These are phyloP conservation scores for Penicillium subrubescens DNA, from an alignment of 495 filamentous ascomycete genomes.

Conservation along the genomic window DNA sequence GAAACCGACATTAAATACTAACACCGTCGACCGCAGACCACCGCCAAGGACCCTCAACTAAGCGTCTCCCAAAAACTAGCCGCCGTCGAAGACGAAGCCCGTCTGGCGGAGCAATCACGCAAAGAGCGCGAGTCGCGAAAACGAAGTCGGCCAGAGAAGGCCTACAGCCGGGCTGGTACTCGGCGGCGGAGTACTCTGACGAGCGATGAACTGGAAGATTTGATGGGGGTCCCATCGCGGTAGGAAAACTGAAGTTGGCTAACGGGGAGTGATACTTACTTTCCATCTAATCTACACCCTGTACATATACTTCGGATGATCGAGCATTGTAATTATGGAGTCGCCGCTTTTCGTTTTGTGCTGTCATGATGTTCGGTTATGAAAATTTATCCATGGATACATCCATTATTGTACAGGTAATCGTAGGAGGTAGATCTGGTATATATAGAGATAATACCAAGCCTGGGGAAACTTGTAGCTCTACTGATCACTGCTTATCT, in stretches of 20 bases:
- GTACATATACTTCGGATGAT: conserved; percentile 17
- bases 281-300: conserved; percentile 9
- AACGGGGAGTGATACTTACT: neutral
- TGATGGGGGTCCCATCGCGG: conserved; percentile 49
- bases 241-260: conserved; percentile 3
- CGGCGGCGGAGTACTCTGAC: conserved; percentile 71
- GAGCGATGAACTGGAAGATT: conserved; percentile 68
- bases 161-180: conserved; percentile 45
- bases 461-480: too few species aligned
- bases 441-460: too few species aligned
- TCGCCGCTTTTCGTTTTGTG: neutral
- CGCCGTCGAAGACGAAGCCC: conserved; percentile 49
- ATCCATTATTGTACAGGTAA: neutral
- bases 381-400: neutral
- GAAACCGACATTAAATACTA: conserved; percentile 7
- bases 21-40: conserved; percentile 18
- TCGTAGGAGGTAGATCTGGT: too few species aligned
- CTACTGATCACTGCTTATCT: too few species aligned
- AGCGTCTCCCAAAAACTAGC: conserved; percentile 51
- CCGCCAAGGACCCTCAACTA: conserved; percentile 22
- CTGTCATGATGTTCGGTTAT: neutral
- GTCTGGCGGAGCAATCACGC: conserved; percentile 37
- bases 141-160: conserved; percentile 45
- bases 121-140: conserved; percentile 48
- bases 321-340: conserved; percentile 29